Conservation (phyloP, 345 rosid species). For the Sisymbrium irio region DNA sequence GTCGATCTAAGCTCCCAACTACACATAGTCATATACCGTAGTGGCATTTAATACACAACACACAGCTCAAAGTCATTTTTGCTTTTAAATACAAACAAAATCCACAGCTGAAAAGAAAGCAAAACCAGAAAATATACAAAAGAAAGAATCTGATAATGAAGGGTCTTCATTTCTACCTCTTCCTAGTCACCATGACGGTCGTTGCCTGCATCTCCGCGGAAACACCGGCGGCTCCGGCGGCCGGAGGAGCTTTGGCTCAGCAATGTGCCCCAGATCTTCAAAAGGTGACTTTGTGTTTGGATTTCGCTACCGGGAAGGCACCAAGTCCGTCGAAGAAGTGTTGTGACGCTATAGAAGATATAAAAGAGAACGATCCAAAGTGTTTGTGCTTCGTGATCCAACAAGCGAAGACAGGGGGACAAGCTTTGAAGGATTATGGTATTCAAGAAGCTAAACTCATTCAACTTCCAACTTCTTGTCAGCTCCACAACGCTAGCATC, state of each 20-base stretch:
- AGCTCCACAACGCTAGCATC: conserved; percentile 62
- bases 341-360: conserved; percentile 52
- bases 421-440: conserved; percentile 56
- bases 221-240: conserved; percentile 18
- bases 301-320: conserved; percentile 61
- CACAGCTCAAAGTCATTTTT: conserved; percentile 13
- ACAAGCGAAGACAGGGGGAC: conserved; percentile 52
- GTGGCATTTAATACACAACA: conserved; percentile 26
- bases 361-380: conserved; percentile 59
- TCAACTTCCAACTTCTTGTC: conserved; percentile 80
- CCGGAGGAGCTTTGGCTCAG: neutral
- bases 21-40: conserved; percentile 13
- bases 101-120: neutral
- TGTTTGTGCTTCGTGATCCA: conserved; percentile 78
- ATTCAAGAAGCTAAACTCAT: conserved; percentile 60
- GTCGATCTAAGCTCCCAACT: conserved; percentile 35
- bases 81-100: conserved; percentile 30
- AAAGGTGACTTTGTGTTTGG: conserved; percentile 62
- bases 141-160: conserved; percentile 19
- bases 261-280: conserved; percentile 48
- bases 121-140: neutral
- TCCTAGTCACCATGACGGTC: conserved; percentile 22
- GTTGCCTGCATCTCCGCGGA: conserved; percentile 9
- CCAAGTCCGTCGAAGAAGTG: conserved; percentile 56
- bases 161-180: neutral